Evolutionary conservation across 2,329 filamentous ascomycete species (phyloP), one percentile per base, ranked within the genome.

Genomic region (Aspergillus fumigatus): DNA sequence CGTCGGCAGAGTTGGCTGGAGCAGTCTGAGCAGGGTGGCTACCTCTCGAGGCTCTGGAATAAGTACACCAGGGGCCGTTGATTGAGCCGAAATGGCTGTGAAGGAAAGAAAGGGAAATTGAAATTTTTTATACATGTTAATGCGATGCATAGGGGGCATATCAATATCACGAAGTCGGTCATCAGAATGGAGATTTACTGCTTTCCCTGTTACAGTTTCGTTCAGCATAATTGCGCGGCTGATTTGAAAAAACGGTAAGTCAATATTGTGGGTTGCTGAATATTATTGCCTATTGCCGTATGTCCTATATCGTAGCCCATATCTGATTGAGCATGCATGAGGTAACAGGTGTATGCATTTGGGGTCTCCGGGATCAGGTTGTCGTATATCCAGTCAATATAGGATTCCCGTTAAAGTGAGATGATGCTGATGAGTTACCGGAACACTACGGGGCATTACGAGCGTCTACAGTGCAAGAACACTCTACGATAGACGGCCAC

Each of bases 1-100:
- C 68, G 79, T 48, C 66, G 76, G 35, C 65, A 71, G 23, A 79
- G 75, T 58, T 81, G 75, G 67, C 70, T 70, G 51, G 78, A 80
- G n/a, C 76, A 79, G 69, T 65, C 67, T 52, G 66, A 71, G 8
- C 62, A 69, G 27, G 64, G 68, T 0, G 75, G 76, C 0, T 67
- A 77, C 50, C 67, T 77, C 38, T 66, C 68, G 2, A 70, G 68
- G 57, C 69, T 70, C 72, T 79, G 76, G 76, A 62, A 77, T 59
- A 70, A 64, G n/a, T 75, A 74, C 65, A 73, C 67, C 54, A 63
- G 70, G 57, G 68, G 68, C 50, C 58, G 52, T 55, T 65, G 59
- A 50, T 59, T 56, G 40, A 49, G 9, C 19, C 11, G 19, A 14
- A 35, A 14, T 40, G 47, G 4, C 10, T 27, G 27, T 25, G 47